A percentile compares a stretch with the other conserved stretches of the same genome.
phyloP scores from a whole-genome alignment of 2,329 filamentous ascomycete species.

The Stemphylium lycopersici region DNA sequence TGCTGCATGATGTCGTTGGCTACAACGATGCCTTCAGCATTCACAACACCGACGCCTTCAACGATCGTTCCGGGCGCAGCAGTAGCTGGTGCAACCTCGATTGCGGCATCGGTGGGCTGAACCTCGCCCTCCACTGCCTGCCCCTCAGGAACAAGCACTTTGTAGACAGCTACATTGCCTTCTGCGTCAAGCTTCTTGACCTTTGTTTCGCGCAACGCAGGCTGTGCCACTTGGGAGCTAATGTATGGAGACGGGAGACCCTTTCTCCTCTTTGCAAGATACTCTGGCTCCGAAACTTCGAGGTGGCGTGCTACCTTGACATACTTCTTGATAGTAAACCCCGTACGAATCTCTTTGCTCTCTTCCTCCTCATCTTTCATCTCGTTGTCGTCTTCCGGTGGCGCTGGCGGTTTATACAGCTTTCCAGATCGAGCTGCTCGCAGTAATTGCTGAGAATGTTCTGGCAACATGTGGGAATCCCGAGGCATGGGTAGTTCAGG shows the following conservation, averaged over 20 bases:
- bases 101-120: constrained; percentile 60
- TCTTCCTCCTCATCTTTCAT: constrained; percentile 53
- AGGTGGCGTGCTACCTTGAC: constrained; percentile 61
- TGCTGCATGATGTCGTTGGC: constrained; percentile 54
- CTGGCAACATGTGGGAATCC: constrained; percentile 77
- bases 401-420: constrained; percentile 73
- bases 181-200: constrained; percentile 76
- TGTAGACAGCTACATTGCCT: constrained; percentile 83
- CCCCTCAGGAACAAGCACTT: constrained; percentile 80
- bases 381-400: constrained; percentile 67
- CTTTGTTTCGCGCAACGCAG: constrained; percentile 74
- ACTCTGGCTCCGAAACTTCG: constrained; percentile 65
- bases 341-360: constrained; percentile 53
- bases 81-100: constrained; percentile 52
- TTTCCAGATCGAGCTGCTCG: constrained; percentile 79
- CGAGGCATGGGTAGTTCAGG: constrained; percentile 87
- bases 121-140: constrained; percentile 83
- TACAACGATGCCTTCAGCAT: constrained; percentile 65
- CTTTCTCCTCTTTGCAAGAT: constrained; percentile 66
- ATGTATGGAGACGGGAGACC: constrained; percentile 59
- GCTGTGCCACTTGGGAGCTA: constrained; percentile 26
- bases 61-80: constrained; percentile 65
- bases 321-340: constrained; percentile 65
- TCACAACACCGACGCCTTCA: constrained; percentile 65
- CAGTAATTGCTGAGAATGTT: constrained; percentile 81